phyloP scores from a whole-genome alignment of 352 stramenopile genomes.

The Paralagenidium karlingii region DNA sequence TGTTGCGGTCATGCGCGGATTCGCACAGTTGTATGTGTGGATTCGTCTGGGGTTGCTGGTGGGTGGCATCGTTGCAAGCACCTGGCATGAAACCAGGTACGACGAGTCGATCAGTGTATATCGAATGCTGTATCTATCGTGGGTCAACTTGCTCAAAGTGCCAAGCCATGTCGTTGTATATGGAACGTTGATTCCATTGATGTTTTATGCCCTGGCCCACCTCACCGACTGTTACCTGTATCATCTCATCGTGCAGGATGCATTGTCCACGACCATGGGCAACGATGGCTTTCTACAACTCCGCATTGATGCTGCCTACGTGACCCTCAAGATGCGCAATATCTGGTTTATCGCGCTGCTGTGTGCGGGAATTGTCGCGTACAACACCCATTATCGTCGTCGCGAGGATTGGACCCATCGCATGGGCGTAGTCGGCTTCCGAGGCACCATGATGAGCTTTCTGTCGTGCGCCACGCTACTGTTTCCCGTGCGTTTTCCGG shows the following conservation, averaged over 20 bases:
- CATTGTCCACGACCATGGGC: too few species aligned
- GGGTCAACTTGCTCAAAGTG: slow-evolving; percentile 8
- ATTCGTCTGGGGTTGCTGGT: slow-evolving; percentile 4
- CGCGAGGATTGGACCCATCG: slow-evolving; percentile 4
- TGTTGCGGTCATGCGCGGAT: neutral
- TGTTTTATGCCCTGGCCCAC: slow-evolving; percentile 13
- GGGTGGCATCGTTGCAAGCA: too few species aligned
- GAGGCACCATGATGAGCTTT: slow-evolving; percentile 11
- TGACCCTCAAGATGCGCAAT: slow-evolving; percentile 30
- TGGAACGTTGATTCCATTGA: slow-evolving; percentile 13
- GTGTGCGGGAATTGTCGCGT: neutral
- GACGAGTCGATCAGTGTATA: too few species aligned
- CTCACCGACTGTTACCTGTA: slow-evolving; percentile 11
- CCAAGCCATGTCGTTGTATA: slow-evolving; percentile 15
- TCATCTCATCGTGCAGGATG: slow-evolving; percentile 9
- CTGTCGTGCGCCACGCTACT: too few species aligned
- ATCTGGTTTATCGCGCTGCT: slow-evolving; percentile 19
- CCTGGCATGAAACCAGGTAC: too few species aligned
- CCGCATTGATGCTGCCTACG: too few species aligned
- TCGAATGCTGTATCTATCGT: neutral
- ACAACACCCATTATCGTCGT: too few species aligned
- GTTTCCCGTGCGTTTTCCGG: too few species aligned
- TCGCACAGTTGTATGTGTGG: slow-evolving; percentile 8
- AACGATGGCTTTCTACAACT: too few species aligned
- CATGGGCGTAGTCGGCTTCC: slow-evolving; percentile 9